Evolutionary conservation across 495 filamentous ascomycete genomes (phyloP), one percentile per base, ranked within the genome.

Genomic region (Penicillium nucicola): DNA sequence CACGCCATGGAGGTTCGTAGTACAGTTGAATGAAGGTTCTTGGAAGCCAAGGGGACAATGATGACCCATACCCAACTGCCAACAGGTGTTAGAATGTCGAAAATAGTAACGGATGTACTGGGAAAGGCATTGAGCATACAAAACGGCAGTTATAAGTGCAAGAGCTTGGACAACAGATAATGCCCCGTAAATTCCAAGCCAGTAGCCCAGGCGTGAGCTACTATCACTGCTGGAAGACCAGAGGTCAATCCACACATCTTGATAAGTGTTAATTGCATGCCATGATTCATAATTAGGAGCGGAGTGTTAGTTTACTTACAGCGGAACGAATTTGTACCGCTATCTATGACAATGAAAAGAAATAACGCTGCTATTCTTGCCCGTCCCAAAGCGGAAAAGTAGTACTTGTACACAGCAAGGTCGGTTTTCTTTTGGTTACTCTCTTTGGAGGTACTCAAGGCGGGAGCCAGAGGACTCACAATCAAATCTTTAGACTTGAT

Each of bases 111-210:
- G 23, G 59, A 34, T 5, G 38, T 9, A 28, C 10, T 9, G 25
- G 7, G 2, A 9, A 9, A 6, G 25, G 7, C 1, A 9, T 17
- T 0, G 10, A 4, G 31, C 41, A 12, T 22, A 34, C 42, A 13
- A 34, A 25, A 20, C 25, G 5, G 37, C 19, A 48, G 58, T 28
- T 4, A 36, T n/a, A 23, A 64, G 40, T 1, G 33, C 15, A 37
- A 18, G 6, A 10, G 49, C 50, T 52, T 58, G 18, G 13, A 64
- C 23, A 6, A 61, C 14, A 15, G 59, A 53, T 0, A 57, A 54
- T 44, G 42, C 45, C 14, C 39, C 58, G 51, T 66, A 66, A 3
- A 64, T 5, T 32, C 62, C 59, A 22, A 65, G 52, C 55, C 53
- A 65, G 19, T 58, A 62, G n/a, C 55, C 55, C 2, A 58, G 20